Evolutionary conservation across 495 filamentous ascomycete genomes (phyloP).

Genomic region (Chaetomium tenue): DNA sequence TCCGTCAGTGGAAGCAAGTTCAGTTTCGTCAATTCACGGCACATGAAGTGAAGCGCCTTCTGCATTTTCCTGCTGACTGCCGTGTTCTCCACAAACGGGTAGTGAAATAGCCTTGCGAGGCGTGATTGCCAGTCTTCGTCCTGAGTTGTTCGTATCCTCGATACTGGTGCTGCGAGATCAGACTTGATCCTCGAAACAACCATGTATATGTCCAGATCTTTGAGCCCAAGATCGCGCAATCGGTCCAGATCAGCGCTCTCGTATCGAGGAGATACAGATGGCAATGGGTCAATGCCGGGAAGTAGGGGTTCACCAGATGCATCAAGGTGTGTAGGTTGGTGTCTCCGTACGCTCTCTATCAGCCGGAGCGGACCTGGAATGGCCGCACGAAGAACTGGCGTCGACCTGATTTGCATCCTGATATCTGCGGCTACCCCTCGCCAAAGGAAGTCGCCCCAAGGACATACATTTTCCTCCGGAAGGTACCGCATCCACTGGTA

Average conservation of each 20-base stretch:
- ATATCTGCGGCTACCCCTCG: background rate
- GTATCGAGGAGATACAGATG: background rate
- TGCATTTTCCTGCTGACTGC: background rate
- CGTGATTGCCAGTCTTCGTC: conserved; percentile 6
- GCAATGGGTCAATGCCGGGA: background rate
- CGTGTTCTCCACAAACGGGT: background rate
- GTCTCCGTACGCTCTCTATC: background rate
- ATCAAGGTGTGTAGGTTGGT: background rate
- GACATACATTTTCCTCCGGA: background rate
- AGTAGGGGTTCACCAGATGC: conserved; percentile 1
- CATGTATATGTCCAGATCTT: background rate
- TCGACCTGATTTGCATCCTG: background rate
- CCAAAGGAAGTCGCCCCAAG: conserved; percentile 1
- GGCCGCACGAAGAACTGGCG: background rate
- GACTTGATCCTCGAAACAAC: background rate
- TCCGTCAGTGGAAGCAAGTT: background rate
- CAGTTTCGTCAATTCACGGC: background rate
- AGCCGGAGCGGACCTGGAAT: background rate
- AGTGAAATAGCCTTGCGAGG: background rate
- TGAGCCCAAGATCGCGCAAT: background rate
- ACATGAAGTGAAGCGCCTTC: background rate
- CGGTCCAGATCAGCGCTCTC: background rate
- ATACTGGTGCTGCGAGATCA: conserved; percentile 3
- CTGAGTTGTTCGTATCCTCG: background rate
- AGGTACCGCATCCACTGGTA: conserved; percentile 1